Evolutionary conservation across 2,329 filamentous ascomycete genomes (phyloP).

Genomic region (Anthostomella pinea): DNA sequence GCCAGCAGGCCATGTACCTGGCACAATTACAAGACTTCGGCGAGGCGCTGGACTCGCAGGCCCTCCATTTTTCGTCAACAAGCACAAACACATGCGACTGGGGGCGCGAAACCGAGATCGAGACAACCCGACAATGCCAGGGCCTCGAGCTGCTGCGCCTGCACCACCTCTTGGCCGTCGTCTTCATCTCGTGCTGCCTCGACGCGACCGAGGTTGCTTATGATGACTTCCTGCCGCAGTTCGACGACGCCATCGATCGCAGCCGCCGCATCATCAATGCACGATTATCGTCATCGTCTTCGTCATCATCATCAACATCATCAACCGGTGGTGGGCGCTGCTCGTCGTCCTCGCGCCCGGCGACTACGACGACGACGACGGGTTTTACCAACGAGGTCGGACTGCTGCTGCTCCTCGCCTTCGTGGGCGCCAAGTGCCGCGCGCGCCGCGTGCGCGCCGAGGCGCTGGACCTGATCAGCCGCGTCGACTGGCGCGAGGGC

Average conservation of each 20-base stretch:
- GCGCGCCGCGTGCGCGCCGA: constrained; percentile 12
- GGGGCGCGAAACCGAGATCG: constrained; percentile 9
- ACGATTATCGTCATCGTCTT: neutral
- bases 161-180: constrained; percentile 17
- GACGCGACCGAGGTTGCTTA: constrained; percentile 25
- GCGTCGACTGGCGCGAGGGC: constrained; percentile 21
- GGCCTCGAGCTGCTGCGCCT: constrained; percentile 19
- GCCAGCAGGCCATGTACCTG: constrained; percentile 19
- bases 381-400: constrained; percentile 27
- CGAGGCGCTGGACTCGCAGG: constrained; percentile 14
- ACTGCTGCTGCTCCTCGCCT: constrained; percentile 20
- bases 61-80: constrained; percentile 2
- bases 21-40: constrained; percentile 16
- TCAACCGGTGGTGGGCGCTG: neutral
- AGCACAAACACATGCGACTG: no score
- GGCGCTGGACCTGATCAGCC: constrained; percentile 17
- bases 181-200: constrained; percentile 24
- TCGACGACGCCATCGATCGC: constrained; percentile 19
- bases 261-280: constrained; percentile 10
- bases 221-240: constrained; percentile 22
- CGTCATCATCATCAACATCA: no score
- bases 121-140: no score
- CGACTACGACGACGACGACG: constrained; percentile 3
- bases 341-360: neutral
- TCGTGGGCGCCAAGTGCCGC: constrained; percentile 25